A percentile compares a stretch with the other conserved stretches of the same genome.
These are phyloP conservation scores for Clarireedia monteithiana DNA, from an alignment of 2,329 filamentous ascomycete species.

Conservation along the genomic window DNA sequence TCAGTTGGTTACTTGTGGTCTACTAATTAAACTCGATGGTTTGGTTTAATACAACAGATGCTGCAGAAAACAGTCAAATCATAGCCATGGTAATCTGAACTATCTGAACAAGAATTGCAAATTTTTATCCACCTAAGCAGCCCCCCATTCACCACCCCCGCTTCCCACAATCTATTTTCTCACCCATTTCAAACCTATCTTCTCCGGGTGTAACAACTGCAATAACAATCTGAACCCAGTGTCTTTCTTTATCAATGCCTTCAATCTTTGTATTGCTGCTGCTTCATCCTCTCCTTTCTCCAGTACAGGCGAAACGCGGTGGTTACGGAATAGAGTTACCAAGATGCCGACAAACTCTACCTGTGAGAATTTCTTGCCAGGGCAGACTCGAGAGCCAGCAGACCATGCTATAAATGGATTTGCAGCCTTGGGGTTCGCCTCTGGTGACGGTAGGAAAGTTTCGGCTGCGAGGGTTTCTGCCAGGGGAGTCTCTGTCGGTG, in stretches of 20 bases:
- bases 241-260: neutral
- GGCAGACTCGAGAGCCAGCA: conserved; percentile 31
- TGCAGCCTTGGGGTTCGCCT: neutral
- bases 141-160: no score
- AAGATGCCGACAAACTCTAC: neutral
- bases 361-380: conserved; percentile 15
- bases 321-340: neutral
- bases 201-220: neutral
- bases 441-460: neutral
- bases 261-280: neutral
- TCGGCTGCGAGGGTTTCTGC: neutral
- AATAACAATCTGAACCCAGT: neutral
- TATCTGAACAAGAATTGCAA: no score
- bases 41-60: no score
- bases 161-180: neutral
- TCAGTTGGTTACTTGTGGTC: no score
- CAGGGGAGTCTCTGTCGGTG: neutral
- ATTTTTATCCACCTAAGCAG: no score
- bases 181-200: neutral
- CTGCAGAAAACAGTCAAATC: no score
- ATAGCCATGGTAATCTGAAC: no score
- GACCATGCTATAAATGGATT: conserved; percentile 1
- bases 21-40: no score
- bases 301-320: neutral
- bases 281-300: neutral